These are phyloP conservation scores for Neurospora sp. DNA, from an alignment of 495 filamentous ascomycete species.

Conservation along the genomic window DNA sequence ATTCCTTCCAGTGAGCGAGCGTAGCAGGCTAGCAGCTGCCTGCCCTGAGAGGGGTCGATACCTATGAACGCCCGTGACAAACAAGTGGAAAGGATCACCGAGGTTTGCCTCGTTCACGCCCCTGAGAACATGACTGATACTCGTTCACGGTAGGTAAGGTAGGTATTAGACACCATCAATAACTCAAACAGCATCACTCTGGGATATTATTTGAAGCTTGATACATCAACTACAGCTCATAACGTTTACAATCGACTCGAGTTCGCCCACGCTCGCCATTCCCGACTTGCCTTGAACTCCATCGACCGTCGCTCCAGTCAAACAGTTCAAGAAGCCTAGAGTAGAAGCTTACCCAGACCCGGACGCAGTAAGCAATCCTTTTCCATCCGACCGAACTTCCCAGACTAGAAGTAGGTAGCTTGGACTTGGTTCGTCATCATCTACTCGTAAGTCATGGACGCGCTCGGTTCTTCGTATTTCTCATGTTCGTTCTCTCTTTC, in stretches of 20 bases:
- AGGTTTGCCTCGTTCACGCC: neutral
- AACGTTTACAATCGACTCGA: neutral
- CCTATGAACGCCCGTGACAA: neutral
- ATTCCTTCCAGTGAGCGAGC: neutral
- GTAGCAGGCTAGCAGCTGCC: neutral
- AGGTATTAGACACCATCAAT: neutral
- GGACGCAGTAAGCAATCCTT: neutral
- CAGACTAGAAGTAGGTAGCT: neutral
- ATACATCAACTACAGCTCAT: neutral
- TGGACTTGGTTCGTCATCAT: neutral
- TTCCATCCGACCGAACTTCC: neutral
- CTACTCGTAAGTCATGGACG: neutral
- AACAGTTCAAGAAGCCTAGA: neutral
- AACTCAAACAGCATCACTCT: neutral
- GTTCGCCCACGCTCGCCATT: neutral
- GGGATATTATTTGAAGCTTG: neutral
- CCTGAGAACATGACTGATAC: neutral
- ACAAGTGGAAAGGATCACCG: neutral
- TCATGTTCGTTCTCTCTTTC: neutral
- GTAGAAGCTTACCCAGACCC: neutral
- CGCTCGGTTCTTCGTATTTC: neutral
- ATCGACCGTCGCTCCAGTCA: neutral
- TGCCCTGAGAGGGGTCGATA: neutral
- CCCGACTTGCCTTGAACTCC: neutral
- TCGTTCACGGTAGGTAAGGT: neutral